Base-by-base conservation (phyloP, 2,329 filamentous ascomycete genomes). In the Cladorrhinum sp. region DNA sequence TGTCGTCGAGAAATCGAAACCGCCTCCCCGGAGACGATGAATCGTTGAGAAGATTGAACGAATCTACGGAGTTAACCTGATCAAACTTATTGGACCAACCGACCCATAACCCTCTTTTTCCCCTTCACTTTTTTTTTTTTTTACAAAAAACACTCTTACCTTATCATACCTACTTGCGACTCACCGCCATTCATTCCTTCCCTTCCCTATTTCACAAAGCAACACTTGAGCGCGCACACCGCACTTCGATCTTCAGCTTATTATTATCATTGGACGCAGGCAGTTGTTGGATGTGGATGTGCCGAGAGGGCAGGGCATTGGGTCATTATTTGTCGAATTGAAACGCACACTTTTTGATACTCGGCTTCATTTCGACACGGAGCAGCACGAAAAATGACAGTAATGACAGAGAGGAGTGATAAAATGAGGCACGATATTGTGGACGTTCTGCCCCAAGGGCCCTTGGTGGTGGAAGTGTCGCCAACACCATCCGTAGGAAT, bases 171-270 rank as follows among this genome's bases (percentile, higher is more conserved):
- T 30, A 60, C 28, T 58, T 56, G 52, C n/a, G n/a, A 30, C 59
- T 58, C 52, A 52, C 61, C 42, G 33, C 39, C 50, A 20, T 61
- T 52, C 61, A 46, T 62, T 62, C 63, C 51, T 62, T 63, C 39
- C 18, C 28, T 60, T 55, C 56, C n/a, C 57, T 26, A 20, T 54
- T 39, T n/a, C 20, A 20, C 12, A 36, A 16, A 36, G 2, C 33
- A 36, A 36, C n/a, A n/a, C n/a, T n/a, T n/a, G n/a, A n/a, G n/a
- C n/a, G n/a, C n/a, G n/a, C n/a, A n/a, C n/a, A n/a, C 33, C 33
- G 12, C 7, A 36, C 33, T 16, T 16, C 4, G 33, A 36, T 12
- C 8, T 30, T 10, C 9, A 16, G 3, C 33, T 16, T 36, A 10
- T 36, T 36, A 16, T 36, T 36, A 28, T 28, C 26, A 28, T 28